These are phyloP conservation scores for Rosa rugosa DNA, from an alignment of 306 rosid genomes.

Conservation along the genomic window DNA sequence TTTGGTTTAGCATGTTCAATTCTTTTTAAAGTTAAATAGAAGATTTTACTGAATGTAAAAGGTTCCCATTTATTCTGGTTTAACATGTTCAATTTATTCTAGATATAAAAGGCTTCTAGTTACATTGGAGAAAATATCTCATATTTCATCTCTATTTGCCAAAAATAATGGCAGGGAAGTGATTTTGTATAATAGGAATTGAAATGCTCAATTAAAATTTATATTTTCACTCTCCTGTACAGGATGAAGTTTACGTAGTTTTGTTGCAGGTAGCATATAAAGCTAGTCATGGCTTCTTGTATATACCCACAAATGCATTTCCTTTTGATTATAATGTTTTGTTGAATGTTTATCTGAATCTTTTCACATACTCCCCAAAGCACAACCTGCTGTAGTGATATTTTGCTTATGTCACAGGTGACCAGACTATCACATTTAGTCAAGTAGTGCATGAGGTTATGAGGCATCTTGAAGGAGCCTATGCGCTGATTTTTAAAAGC, in stretches of 20 bases:
- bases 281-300: background rate
- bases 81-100: background rate
- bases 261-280: background rate
- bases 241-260: slow-evolving; percentile 3
- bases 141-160: background rate
- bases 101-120: background rate
- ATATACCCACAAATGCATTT: slow-evolving; percentile 3
- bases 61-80: too few species aligned
- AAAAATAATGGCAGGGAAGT: slow-evolving; percentile 6
- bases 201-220: background rate
- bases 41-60: too few species aligned
- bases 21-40: too few species aligned
- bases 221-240: background rate
- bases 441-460: slow-evolving; percentile 97
- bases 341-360: background rate
- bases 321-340: slow-evolving; percentile 2
- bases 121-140: background rate
- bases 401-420: slow-evolving; percentile 56
- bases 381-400: slow-evolving; percentile 20
- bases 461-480: slow-evolving; percentile 99
- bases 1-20: background rate
- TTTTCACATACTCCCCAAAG: slow-evolving; percentile 6
- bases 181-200: background rate
- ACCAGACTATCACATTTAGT: slow-evolving; percentile 75
- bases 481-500: slow-evolving; percentile 96